Evolutionary conservation across 2,329 filamentous ascomycete species (phyloP).

Genomic region (Claviceps capensis): DNA sequence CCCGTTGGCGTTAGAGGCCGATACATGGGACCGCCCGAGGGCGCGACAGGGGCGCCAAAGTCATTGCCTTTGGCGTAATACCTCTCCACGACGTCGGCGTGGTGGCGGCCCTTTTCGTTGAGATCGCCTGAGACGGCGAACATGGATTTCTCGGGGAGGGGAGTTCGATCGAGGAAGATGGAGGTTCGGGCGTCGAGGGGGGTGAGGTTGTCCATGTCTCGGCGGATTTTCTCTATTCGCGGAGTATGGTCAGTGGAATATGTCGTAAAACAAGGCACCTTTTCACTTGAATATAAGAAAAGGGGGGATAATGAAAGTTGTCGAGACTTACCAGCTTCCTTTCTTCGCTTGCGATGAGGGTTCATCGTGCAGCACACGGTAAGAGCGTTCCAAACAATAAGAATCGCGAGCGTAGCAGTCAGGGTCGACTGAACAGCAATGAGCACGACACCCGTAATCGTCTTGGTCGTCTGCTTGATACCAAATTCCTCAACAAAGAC

Average conservation of each 20-base stretch:
- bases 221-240: constrained; percentile 56
- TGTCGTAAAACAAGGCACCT: neutral
- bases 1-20: constrained; percentile 25
- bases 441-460: constrained; percentile 81
- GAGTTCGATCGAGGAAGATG: constrained; percentile 52
- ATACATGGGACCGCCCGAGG: constrained; percentile 16
- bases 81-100: constrained; percentile 20
- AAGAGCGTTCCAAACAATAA: constrained; percentile 82
- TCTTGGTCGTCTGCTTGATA: constrained; percentile 83
- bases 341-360: constrained; percentile 75
- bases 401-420: constrained; percentile 68
- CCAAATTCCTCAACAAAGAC: constrained; percentile 90
- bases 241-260: neutral
- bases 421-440: constrained; percentile 82
- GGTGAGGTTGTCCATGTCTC: constrained; percentile 70
- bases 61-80: constrained; percentile 15
- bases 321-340: constrained; percentile 64
- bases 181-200: constrained; percentile 79
- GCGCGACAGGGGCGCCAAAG: constrained; percentile 10
- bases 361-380: constrained; percentile 75
- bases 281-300: neutral
- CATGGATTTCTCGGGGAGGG: constrained; percentile 23
- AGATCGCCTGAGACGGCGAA: constrained; percentile 28
- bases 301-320: neutral
- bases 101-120: constrained; percentile 20